Conservation (phyloP, 2,329 filamentous ascomycete genomes). For the Aspergillus fumigatiaffinis region DNA sequence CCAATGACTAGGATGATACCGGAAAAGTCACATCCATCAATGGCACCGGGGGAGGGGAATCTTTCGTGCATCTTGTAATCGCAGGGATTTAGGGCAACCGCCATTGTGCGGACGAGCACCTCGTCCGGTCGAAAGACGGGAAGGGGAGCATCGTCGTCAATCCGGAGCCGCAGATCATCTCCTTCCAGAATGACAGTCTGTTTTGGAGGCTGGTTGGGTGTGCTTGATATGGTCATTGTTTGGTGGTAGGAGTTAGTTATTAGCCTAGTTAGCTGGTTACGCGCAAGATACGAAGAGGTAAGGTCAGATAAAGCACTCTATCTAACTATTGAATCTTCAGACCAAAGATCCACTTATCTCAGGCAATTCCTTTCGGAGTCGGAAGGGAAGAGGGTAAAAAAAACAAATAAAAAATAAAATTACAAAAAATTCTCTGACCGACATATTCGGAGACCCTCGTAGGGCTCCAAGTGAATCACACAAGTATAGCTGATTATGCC, state of each 20-base stretch:
- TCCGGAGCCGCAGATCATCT: not conserved
- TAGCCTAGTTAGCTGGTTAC: too few relatives aligned
- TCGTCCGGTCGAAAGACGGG: slow-evolving; percentile 1
- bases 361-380: not conserved
- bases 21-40: slow-evolving; percentile 10
- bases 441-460: not conserved
- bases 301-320: too few relatives aligned
- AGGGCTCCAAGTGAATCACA: not conserved
- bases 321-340: too few relatives aligned
- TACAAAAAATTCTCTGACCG: not conserved
- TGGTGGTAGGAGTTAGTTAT: not conserved
- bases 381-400: too few relatives aligned
- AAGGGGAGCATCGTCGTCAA: slow-evolving; percentile 5
- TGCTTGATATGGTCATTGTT: not conserved
- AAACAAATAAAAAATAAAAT: too few relatives aligned
- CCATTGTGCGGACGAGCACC: slow-evolving; percentile 4
- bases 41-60: slow-evolving; percentile 3
- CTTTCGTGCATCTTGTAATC: slow-evolving; percentile 11
- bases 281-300: too few relatives aligned
- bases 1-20: slow-evolving; percentile 9
- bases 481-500: not conserved
- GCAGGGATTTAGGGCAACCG: slow-evolving; percentile 11
- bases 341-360: not conserved
- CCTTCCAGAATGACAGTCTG: not conserved
- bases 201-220: not conserved